These are phyloP conservation scores for Pseudogymnoascus pannorum DNA, from an alignment of 2,329 filamentous ascomycete genomes.

Conservation along the genomic window DNA sequence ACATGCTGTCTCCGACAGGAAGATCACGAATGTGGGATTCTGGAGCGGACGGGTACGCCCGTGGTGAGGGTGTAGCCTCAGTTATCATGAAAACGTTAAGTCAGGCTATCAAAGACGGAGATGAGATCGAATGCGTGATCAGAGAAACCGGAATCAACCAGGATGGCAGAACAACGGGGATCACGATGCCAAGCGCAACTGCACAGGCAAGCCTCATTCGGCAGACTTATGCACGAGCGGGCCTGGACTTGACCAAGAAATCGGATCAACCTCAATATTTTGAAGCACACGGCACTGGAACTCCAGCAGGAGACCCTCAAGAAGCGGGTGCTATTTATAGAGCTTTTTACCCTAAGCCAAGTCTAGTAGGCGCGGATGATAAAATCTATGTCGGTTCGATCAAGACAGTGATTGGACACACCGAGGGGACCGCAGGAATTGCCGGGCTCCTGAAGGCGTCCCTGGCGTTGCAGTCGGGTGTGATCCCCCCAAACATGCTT, in stretches of 20 bases:
- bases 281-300: slow-evolving; percentile 27
- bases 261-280: slow-evolving; percentile 14
- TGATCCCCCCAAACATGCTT: slow-evolving; percentile 19
- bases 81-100: slow-evolving; percentile 36
- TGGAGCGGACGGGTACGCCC: slow-evolving; percentile 37
- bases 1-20: slow-evolving; percentile 27
- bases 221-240: slow-evolving; percentile 24
- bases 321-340: slow-evolving; percentile 20
- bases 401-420: slow-evolving; percentile 25
- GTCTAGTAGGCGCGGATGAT: no score
- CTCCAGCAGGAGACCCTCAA: slow-evolving; percentile 22
- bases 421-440: slow-evolving; percentile 20
- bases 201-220: slow-evolving; percentile 29
- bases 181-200: slow-evolving; percentile 37
- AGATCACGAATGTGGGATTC: slow-evolving; percentile 32
- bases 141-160: slow-evolving; percentile 35
- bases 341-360: no score
- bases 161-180: slow-evolving; percentile 37
- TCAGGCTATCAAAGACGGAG: slow-evolving; percentile 34
- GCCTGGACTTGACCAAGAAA: slow-evolving; percentile 10
- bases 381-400: slow-evolving; percentile 16
- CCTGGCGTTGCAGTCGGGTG: no score
- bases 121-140: slow-evolving; percentile 38
- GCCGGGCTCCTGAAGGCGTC: slow-evolving; percentile 20
- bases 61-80: slow-evolving; percentile 38